phyloP scores from a whole-genome alignment of 129 eudicot species.

The Cynara cardunculus region DNA sequence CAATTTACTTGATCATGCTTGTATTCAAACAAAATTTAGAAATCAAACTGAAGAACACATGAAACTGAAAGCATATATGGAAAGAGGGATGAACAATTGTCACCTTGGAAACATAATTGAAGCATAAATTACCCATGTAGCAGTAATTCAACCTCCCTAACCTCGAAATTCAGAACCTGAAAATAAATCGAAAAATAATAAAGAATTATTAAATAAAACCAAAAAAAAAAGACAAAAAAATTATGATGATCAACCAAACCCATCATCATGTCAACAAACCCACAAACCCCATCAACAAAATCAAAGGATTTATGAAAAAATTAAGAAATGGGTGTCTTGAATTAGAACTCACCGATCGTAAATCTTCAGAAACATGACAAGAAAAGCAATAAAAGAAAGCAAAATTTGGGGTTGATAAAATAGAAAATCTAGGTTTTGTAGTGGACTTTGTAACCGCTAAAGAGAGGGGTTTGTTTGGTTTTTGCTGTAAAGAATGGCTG shows the following conservation, averaged over 20 bases:
- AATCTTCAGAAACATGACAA: slow-evolving; percentile 26
- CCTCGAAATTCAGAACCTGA: too few relatives aligned
- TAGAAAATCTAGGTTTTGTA: slow-evolving; percentile 11
- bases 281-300: slow-evolving; percentile 27
- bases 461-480: slow-evolving; percentile 6
- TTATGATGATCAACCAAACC: slow-evolving; percentile 27
- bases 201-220: too few relatives aligned
- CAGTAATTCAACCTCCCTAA: too few relatives aligned
- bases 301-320: slow-evolving; percentile 13
- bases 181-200: too few relatives aligned
- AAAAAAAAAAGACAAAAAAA: not conserved
- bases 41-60: not conserved
- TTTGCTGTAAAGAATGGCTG: slow-evolving; percentile 33
- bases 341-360: slow-evolving; percentile 41
- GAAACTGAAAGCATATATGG: too few relatives aligned
- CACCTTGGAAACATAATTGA: too few relatives aligned
- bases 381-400: not conserved
- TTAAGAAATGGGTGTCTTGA: slow-evolving; percentile 19
- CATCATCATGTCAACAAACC: slow-evolving; percentile 28
- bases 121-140: too few relatives aligned
- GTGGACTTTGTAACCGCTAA: slow-evolving; percentile 15
- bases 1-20: slow-evolving; percentile 8
- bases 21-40: not conserved
- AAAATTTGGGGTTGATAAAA: slow-evolving; percentile 1
- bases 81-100: too few relatives aligned